Conservation (phyloP, 345 rosid species). For the Dovyalis caffra region DNA sequence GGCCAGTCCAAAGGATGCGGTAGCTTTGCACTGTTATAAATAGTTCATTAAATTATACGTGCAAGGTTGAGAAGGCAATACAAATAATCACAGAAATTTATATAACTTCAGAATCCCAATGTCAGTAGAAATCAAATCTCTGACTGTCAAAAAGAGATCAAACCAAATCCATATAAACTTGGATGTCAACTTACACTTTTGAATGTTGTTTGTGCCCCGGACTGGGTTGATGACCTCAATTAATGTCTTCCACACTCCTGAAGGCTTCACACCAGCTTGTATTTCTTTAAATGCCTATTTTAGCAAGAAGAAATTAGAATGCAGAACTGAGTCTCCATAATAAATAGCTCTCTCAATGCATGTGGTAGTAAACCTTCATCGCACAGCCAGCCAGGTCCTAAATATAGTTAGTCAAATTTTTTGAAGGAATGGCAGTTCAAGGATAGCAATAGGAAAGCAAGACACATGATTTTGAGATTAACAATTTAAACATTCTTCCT, state of each 20-base stretch:
- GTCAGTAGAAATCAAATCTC: not conserved
- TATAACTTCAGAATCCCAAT: not conserved
- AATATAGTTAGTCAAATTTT: not conserved
- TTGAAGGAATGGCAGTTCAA: not conserved
- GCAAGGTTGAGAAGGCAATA: not conserved
- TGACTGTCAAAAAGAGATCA: not conserved
- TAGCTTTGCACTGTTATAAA: constrained; percentile 58
- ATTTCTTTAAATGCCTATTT: constrained; percentile 73
- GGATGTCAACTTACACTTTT: constrained; percentile 51
- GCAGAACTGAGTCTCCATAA: not conserved
- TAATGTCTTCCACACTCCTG: constrained; percentile 76
- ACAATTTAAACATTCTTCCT: not conserved
- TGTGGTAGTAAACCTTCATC: not conserved
- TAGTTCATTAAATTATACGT: not conserved
- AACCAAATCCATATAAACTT: not conserved
- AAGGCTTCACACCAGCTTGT: constrained; percentile 59
- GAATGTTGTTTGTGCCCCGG: constrained; percentile 46
- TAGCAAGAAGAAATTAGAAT: not conserved
- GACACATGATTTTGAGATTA: not conserved
- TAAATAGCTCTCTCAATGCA: not conserved
- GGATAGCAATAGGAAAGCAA: not conserved
- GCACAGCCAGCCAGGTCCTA: not conserved
- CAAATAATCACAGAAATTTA: not conserved
- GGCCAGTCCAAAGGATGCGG: constrained; percentile 87
- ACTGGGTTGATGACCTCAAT: constrained; percentile 60